Conservation (phyloP, 1,284 basidiomycete genomes). For the Malassezia obtusa region DNA sequence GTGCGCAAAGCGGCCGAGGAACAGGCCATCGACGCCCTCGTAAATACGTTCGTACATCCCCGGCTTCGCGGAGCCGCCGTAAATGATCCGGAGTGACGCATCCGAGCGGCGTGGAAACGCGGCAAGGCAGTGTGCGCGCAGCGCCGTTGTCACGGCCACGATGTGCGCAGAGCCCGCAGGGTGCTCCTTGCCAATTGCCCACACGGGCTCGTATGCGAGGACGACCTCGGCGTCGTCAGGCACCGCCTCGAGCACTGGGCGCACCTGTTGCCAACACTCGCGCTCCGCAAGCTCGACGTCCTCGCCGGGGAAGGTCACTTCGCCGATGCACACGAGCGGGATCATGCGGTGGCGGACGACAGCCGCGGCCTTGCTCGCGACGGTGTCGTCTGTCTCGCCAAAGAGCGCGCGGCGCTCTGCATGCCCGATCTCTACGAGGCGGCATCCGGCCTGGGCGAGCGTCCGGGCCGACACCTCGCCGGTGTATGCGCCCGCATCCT, state of each 20-base stretch:
- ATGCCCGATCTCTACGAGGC: conserved; percentile 40
- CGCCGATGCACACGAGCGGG: conserved; percentile 41
- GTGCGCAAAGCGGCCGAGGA: conserved; percentile 40
- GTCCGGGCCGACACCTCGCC: conserved; percentile 38
- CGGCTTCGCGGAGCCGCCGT: conserved; percentile 38
- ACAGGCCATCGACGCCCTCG: conserved; percentile 39
- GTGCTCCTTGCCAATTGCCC: conserved; percentile 36
- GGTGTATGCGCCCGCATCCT: conserved; percentile 35
- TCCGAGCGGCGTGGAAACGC: conserved; percentile 18
- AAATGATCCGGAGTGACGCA: conserved; percentile 27
- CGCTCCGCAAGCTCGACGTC: conserved; percentile 22
- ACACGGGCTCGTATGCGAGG: conserved; percentile 41
- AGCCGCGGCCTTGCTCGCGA: conserved; percentile 28
- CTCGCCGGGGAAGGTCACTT: conserved; percentile 22
- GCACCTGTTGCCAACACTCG: conserved; percentile 37
- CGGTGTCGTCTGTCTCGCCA: conserved; percentile 35
- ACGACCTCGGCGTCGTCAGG: conserved; percentile 20
- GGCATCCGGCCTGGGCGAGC: conserved; percentile 30
- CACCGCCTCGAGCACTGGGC: conserved; percentile 22
- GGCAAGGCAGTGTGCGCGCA: conserved; percentile 17
- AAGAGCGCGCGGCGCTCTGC: conserved; percentile 33
- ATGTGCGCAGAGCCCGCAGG: conserved; percentile 37
- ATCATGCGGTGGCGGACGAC: conserved; percentile 25
- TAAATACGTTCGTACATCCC: conserved; percentile 32
- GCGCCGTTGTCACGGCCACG: conserved; percentile 33